Conservation (phyloP, 768 basidiomycete species). For the Paxillus rubicundulus region DNA sequence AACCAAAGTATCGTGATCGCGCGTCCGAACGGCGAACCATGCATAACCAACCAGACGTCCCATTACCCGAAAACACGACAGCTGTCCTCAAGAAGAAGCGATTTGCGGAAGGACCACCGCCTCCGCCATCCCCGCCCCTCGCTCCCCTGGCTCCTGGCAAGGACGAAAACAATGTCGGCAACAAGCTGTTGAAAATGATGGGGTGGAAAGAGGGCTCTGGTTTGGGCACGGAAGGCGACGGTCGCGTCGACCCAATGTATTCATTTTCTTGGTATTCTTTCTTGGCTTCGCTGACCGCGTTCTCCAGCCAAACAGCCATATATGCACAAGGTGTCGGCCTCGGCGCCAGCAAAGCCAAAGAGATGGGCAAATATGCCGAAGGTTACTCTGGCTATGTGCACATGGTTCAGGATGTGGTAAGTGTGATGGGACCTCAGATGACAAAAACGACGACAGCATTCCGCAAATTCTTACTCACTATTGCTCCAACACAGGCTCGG, state of each 20-base stretch:
- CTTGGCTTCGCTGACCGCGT: conserved; percentile 8
- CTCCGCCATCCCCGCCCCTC: conserved; percentile 60
- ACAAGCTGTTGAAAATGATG: conserved; percentile 95
- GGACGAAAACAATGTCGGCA: conserved; percentile 86
- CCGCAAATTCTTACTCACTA: conserved; percentile 23
- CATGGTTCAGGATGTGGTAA: conserved; percentile 70
- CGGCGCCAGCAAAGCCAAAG: conserved; percentile 90
- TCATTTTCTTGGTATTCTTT: conserved; percentile 25
- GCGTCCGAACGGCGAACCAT: conserved; percentile 88
- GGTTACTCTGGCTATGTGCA: conserved; percentile 69
- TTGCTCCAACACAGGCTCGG: conserved; percentile 31
- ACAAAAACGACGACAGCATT: conserved; percentile 18
- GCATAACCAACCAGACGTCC: conserved; percentile 90
- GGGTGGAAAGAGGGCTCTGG: conserved; percentile 94
- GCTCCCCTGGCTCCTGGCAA: conserved; percentile 67
- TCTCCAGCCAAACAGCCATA: conserved; percentile 69
- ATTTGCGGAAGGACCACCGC: conserved; percentile 53
- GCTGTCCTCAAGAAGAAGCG: conserved; percentile 41
- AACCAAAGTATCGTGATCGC: conserved; percentile 91
- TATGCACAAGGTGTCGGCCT: conserved; percentile 87
- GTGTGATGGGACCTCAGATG: conserved; percentile 22
- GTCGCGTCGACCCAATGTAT: conserved; percentile 85
- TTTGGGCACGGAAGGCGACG: conserved; percentile 77
- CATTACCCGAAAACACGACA: conserved; percentile 51
- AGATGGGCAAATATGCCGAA: conserved; percentile 68